Percentiles rank a stretch among this genome's conserved stretches.
phyloP scores from a whole-genome alignment of 768 basidiomycete genomes.

The Russula compacta region DNA sequence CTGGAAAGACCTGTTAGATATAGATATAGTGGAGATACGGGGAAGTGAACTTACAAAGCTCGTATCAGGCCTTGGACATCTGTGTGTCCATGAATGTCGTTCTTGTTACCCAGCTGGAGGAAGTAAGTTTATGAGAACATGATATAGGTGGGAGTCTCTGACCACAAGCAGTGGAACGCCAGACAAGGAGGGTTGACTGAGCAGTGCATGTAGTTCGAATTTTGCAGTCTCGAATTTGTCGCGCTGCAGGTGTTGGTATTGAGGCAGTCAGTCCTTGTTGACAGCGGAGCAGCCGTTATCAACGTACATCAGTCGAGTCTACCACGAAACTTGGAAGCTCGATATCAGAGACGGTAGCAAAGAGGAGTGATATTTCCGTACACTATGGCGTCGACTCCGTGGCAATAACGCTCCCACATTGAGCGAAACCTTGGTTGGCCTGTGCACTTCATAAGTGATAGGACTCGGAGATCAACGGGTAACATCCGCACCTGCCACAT shows the following conservation, averaged over 20 bases:
- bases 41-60: conserved; percentile 45
- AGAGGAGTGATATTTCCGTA: conserved; percentile 31
- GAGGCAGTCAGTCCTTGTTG: not conserved
- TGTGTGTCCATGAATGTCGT: conserved; percentile 70
- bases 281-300: not conserved
- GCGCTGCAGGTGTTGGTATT: conserved; percentile 34
- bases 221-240: conserved; percentile 77
- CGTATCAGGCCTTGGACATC: conserved; percentile 77
- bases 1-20: conserved; percentile 27
- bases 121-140: not conserved
- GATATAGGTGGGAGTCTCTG: conserved; percentile 25
- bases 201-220: conserved; percentile 76
- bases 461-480: not conserved
- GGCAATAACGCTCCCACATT: conserved; percentile 94
- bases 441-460: conserved; percentile 22
- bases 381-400: conserved; percentile 89
- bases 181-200: conserved; percentile 52
- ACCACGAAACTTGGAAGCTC: conserved; percentile 69
- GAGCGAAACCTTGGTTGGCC: conserved; percentile 91
- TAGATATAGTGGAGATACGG: not conserved
- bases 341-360: not conserved
- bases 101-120: conserved; percentile 82
- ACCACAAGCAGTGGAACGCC: conserved; percentile 82
- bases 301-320: conserved; percentile 75
- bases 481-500: conserved; percentile 66